phyloP scores from a whole-genome alignment of 768 basidiomycete species.

The Lanmaoa pseudosensibilis region DNA sequence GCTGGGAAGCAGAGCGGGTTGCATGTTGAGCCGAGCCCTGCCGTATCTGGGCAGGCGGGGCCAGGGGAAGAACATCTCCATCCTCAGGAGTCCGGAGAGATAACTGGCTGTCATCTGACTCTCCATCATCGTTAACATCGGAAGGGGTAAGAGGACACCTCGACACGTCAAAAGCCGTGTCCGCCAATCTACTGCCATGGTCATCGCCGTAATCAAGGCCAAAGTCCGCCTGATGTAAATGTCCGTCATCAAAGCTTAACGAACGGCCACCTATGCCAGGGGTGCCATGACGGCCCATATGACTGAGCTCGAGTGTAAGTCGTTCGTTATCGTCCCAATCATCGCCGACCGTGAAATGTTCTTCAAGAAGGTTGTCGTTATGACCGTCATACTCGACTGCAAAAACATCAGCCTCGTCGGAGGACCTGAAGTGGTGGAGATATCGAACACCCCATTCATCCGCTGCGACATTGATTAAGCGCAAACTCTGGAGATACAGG shows the following conservation, averaged over 20 bases:
- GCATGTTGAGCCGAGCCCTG: background rate
- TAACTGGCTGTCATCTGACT: conserved; percentile 28
- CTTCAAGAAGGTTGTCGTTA: conserved; percentile 28
- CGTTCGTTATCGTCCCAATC: conserved; percentile 27
- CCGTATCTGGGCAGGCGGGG: background rate
- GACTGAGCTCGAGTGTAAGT: conserved; percentile 21
- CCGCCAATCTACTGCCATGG: conserved; percentile 3
- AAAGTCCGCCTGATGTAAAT: conserved; percentile 12
- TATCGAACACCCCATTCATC: conserved; percentile 33
- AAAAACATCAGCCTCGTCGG: conserved; percentile 22
- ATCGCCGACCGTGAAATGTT: conserved; percentile 22
- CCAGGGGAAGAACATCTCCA: conserved; percentile 16
- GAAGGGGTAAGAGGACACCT: conserved; percentile 21
- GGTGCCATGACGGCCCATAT: background rate
- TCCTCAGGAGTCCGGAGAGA: conserved; percentile 31
- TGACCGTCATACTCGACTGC: conserved; percentile 21
- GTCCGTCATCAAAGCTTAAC: conserved; percentile 2
- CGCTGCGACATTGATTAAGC: conserved; percentile 20
- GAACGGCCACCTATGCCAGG: background rate
- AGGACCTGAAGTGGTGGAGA: conserved; percentile 1
- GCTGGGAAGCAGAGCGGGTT: background rate
- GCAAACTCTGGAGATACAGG: background rate
- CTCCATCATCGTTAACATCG: conserved; percentile 30
- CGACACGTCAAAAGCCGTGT: conserved; percentile 22
- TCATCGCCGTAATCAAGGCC: conserved; percentile 4